These are phyloP conservation scores for Fusarium buxicola DNA, from an alignment of 2,329 filamentous ascomycete species.

Conservation along the genomic window DNA sequence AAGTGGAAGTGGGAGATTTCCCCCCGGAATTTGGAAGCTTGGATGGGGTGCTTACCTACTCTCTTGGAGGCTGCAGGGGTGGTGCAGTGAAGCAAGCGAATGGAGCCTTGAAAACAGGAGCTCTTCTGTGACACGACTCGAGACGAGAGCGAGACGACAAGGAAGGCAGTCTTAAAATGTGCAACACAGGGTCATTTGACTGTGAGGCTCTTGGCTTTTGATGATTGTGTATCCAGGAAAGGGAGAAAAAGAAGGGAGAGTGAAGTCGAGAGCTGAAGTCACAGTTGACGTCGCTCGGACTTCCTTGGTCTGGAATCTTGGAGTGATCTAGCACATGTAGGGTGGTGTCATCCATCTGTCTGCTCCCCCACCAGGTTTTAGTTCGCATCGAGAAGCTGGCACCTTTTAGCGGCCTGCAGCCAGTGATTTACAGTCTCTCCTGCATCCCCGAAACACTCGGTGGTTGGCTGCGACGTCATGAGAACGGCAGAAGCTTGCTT, in stretches of 20 bases:
- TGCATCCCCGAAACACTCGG: conserved; percentile 36
- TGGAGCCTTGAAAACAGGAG: conserved; percentile 19
- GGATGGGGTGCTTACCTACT: conserved; percentile 24
- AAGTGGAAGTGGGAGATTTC: conserved; percentile 35
- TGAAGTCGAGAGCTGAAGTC: conserved; percentile 17
- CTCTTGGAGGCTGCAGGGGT: conserved; percentile 24
- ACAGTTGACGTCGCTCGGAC: conserved; percentile 30
- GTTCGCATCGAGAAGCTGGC: conserved; percentile 18
- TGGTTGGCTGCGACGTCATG: conserved; percentile 43
- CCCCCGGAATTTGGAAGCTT: conserved; percentile 22
- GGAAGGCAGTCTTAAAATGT: conserved; percentile 2
- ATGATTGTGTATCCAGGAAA: conserved; percentile 9
- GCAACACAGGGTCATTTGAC: conserved; percentile 4
- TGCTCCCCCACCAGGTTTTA: conserved; percentile 30
- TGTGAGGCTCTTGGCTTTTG: conserved; percentile 30
- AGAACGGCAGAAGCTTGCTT: conserved; percentile 40
- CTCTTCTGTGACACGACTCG: conserved; percentile 42
- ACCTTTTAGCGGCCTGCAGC: conserved; percentile 11
- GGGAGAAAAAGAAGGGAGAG: conserved; percentile 5
- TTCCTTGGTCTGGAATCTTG: conserved; percentile 38
- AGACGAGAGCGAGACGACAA: conserved; percentile 41
- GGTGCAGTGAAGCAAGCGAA: conserved; percentile 25
- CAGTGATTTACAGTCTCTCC: conserved; percentile 27
- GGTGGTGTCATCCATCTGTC: conserved; percentile 39
- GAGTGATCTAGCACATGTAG: conserved; percentile 22